Evolutionary conservation across 192 early-diverging fungal genomes (phyloP).

Genomic region (Pilobolus umbonatus): DNA sequence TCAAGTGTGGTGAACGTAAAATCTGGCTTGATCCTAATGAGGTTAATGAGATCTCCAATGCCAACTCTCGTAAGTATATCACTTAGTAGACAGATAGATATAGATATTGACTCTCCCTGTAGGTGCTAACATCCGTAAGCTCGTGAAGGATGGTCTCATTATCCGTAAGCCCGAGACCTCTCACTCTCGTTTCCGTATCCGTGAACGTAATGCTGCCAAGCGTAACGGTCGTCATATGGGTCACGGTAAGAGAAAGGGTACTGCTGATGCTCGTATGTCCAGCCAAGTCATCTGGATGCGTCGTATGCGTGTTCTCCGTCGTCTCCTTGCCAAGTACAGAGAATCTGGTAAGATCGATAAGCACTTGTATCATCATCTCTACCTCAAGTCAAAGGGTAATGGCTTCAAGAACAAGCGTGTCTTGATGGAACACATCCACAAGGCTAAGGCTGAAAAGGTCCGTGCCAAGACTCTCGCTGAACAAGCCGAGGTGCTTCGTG

Average conservation of each 20-base stretch:
- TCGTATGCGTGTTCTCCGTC: slow-evolving; percentile 92
- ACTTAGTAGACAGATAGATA: neutral
- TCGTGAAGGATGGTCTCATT: slow-evolving; percentile 95
- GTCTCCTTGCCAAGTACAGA: slow-evolving; percentile 95
- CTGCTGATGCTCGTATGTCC: slow-evolving; percentile 98
- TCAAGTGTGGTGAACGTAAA: slow-evolving; percentile 97
- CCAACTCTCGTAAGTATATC: slow-evolving; percentile 90
- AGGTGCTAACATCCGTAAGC: slow-evolving; percentile 96
- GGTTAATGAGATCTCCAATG: slow-evolving; percentile 88
- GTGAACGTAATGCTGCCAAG: slow-evolving; percentile 89
- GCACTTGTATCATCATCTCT: slow-evolving; percentile 92
- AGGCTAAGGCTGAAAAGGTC: slow-evolving; percentile 97
- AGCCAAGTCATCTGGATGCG: slow-evolving; percentile 95
- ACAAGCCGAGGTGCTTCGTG: slow-evolving; percentile 97
- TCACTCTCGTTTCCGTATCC: slow-evolving; percentile 91
- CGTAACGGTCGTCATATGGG: slow-evolving; percentile 96
- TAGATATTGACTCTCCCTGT: slow-evolving; percentile 3
- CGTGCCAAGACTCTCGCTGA: slow-evolving; percentile 89
- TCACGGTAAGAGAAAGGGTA: slow-evolving; percentile 91
- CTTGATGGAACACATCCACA: slow-evolving; percentile 99
- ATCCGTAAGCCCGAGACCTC: slow-evolving; percentile 87
- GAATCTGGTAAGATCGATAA: slow-evolving; percentile 97
- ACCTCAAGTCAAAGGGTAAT: slow-evolving; percentile 99
- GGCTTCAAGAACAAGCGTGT: slow-evolving; percentile 99
- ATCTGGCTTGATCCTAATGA: slow-evolving; percentile 99